A percentile compares a stretch with the other conserved stretches of the same genome.
Conservation (phyloP, 1,139 yeast genomes). For the Yamadazyma membranifaciens region DNA sequence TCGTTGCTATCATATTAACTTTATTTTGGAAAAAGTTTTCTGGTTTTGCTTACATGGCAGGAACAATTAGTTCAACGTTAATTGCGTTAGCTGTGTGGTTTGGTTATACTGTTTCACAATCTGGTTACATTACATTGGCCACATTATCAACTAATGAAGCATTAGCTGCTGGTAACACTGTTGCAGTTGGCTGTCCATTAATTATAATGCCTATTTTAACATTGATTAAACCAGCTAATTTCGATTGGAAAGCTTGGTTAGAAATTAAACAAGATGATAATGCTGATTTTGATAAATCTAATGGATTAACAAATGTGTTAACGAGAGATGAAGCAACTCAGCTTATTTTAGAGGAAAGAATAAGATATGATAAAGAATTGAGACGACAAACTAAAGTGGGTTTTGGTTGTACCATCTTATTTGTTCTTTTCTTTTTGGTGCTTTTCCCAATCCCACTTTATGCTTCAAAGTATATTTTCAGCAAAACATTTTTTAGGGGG, state of each 20-base stretch:
- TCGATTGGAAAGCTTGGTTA: slow-evolving; percentile 21
- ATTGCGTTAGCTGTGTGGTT: slow-evolving; percentile 50
- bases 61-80: slow-evolving; percentile 47
- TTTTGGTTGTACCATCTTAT: slow-evolving; percentile 10
- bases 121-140: slow-evolving; percentile 21
- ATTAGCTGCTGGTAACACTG: slow-evolving; percentile 33
- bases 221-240: slow-evolving; percentile 26
- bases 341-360: slow-evolving; percentile 20
- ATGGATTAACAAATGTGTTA: slow-evolving; percentile 12
- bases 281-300: slow-evolving; percentile 21
- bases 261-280: slow-evolving; percentile 29
- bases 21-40: slow-evolving; percentile 51
- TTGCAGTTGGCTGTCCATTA: slow-evolving; percentile 26
- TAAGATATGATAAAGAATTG: slow-evolving; percentile 19
- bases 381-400: slow-evolving; percentile 22
- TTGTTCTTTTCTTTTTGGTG: slow-evolving; percentile 23
- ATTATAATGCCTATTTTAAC: slow-evolving; percentile 23
- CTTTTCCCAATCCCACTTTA: slow-evolving; percentile 28
- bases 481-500: slow-evolving; percentile 31
- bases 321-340: slow-evolving; percentile 23
- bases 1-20: slow-evolving; percentile 26
- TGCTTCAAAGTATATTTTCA: slow-evolving; percentile 29
- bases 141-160: slow-evolving; percentile 23
- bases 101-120: slow-evolving; percentile 28
- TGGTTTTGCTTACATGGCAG: slow-evolving; percentile 34